phyloP scores from a whole-genome alignment of 176 grass and related monocot species.

The Musa itinerans region DNA sequence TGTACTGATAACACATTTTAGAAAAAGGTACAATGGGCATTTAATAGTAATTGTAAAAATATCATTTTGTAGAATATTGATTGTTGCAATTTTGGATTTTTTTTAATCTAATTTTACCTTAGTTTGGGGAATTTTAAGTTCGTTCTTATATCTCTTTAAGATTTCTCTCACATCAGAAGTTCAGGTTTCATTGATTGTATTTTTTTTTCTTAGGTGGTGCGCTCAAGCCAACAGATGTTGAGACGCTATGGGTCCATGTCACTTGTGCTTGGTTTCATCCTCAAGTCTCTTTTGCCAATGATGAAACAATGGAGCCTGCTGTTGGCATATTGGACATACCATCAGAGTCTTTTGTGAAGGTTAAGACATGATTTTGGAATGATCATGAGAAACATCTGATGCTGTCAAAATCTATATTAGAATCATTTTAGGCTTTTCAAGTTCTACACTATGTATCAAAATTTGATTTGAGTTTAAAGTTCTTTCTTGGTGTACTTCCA shows the following conservation, averaged over 20 bases:
- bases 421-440: too few relatives aligned
- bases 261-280: constrained; percentile 99
- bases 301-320: constrained; percentile 97
- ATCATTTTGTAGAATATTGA: neutral
- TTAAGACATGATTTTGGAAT: constrained; percentile 14
- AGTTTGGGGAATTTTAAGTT: neutral
- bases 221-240: constrained; percentile 84
- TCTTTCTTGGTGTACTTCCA: constrained; percentile 33
- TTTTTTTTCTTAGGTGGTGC: constrained; percentile 58
- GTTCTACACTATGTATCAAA: too few relatives aligned
- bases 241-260: constrained; percentile 86
- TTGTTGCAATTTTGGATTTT: neutral
- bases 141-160: neutral
- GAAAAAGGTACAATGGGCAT: too few relatives aligned
- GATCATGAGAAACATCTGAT: too few relatives aligned
- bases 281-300: constrained; percentile 89
- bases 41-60: too few relatives aligned
- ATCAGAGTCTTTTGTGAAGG: constrained; percentile 85
- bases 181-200: constrained; percentile 9
- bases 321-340: constrained; percentile 78
- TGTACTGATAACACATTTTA: neutral
- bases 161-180: neutral
- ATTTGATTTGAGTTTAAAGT: neutral
- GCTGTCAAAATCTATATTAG: too few relatives aligned
- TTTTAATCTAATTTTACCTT: neutral